Conservation (phyloP, 176 grass and related monocot species). For the Musa schizocarpa region DNA sequence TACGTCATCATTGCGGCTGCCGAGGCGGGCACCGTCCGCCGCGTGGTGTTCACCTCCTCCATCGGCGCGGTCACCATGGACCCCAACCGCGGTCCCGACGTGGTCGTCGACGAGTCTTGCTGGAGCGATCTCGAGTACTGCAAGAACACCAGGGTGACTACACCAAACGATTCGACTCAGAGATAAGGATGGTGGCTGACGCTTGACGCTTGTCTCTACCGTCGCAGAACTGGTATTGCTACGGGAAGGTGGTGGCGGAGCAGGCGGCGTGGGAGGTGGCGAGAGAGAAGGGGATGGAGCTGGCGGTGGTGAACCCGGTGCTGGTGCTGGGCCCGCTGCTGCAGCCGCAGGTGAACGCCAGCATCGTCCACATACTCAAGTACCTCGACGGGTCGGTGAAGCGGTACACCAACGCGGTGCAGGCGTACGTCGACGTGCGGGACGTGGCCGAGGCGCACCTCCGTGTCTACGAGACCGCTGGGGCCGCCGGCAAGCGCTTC, state of each 20-base stretch:
- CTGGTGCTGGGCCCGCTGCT: conserved; percentile 12
- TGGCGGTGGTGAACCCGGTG: conserved; percentile 10
- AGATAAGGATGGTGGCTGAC: too few relatives aligned
- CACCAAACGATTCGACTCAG: not conserved
- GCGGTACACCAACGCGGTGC: conserved; percentile 3
- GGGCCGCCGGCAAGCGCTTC: conserved; percentile 22
- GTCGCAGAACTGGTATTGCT: conserved; percentile 16
- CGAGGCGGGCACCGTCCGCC: conserved; percentile 62
- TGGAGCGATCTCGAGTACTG: conserved; percentile 98
- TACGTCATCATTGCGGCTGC: conserved; percentile 72
- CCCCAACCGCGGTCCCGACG: conserved; percentile 66
- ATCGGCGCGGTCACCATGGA: conserved; percentile 91
- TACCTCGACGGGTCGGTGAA: conserved; percentile 14
- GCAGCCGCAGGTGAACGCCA: conserved; percentile 14
- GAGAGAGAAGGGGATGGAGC: conserved; percentile 1
- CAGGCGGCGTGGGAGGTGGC: conserved; percentile 10
- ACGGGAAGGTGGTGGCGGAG: conserved; percentile 15
- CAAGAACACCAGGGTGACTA: conserved; percentile 68
- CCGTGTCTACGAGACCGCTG: not conserved
- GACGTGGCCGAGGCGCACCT: conserved; percentile 11
- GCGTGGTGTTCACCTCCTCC: conserved; percentile 92
- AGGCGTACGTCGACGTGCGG: conserved; percentile 13
- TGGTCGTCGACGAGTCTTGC: conserved; percentile 73
- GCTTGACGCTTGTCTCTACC: too few relatives aligned
- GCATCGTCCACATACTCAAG: not conserved